These are phyloP conservation scores for Epichloe coenophiala DNA, from an alignment of 2,329 filamentous ascomycete species.

Conservation along the genomic window DNA sequence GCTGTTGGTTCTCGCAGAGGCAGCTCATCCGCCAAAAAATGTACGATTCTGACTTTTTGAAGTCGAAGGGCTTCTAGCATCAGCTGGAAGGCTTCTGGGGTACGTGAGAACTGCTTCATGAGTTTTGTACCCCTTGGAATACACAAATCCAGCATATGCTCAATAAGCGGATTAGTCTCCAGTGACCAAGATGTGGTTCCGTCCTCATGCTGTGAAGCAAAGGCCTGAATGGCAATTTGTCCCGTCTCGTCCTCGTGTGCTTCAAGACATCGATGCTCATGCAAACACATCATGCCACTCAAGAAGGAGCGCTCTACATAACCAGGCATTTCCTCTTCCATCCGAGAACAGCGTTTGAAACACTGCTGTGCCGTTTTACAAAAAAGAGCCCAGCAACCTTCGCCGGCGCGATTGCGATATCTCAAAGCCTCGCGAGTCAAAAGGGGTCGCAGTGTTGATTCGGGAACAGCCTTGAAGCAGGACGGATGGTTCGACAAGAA, in stretches of 20 bases:
- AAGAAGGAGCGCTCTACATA: neutral
- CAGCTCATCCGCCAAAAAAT: neutral
- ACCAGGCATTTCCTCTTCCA: neutral
- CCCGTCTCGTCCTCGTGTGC: constrained; percentile 4
- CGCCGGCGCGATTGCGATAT: constrained; percentile 8
- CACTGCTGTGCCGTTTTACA: constrained; percentile 2
- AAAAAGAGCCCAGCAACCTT: constrained; percentile 16
- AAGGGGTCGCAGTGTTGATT: constrained; percentile 8
- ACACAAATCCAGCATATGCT: neutral
- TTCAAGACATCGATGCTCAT: neutral
- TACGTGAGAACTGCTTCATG: neutral
- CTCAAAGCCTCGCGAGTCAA: constrained; percentile 13
- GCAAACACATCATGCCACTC: neutral
- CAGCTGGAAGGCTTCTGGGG: neutral
- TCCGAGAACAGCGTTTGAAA: neutral
- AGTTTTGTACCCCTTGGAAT: neutral
- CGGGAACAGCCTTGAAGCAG: constrained; percentile 9
- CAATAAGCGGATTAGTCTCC: neutral
- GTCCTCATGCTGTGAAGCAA: neutral
- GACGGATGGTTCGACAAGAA: constrained; percentile 13
- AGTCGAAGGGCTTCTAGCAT: neutral
- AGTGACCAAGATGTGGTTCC: neutral
- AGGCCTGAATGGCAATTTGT: neutral
- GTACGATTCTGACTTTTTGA: neutral
- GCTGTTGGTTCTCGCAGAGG: neutral